Conservation (phyloP, 805 yeast genomes). For the Saccharomycopsis sp. region DNA sequence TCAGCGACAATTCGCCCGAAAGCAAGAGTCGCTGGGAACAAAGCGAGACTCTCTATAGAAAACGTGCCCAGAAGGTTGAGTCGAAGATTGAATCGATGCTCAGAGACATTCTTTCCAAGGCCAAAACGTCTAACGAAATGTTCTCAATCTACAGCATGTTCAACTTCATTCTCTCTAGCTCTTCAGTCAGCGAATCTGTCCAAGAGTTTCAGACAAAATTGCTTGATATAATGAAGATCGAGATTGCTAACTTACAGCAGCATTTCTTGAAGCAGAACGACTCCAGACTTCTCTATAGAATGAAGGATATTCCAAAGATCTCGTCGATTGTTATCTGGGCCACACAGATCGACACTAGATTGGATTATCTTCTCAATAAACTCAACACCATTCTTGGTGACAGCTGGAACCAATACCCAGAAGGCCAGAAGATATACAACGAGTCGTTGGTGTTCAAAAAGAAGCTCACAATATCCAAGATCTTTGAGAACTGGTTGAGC, state of each 20-base stretch:
- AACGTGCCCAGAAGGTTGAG: constrained; percentile 41
- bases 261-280: constrained; percentile 33
- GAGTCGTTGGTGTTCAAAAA: constrained; percentile 42
- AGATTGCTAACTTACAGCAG: constrained; percentile 37
- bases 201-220: constrained; percentile 53
- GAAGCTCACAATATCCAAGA: constrained; percentile 37
- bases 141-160: constrained; percentile 45
- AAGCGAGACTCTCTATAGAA: constrained; percentile 37
- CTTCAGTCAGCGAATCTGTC: constrained; percentile 50
- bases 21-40: constrained; percentile 36
- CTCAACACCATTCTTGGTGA: constrained; percentile 49
- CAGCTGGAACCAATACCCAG: constrained; percentile 57
- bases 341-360: constrained; percentile 40
- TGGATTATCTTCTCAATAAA: constrained; percentile 36
- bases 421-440: constrained; percentile 55
- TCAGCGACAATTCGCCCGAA: constrained; percentile 33
- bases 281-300: constrained; percentile 30
- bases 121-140: constrained; percentile 42
- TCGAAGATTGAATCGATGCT: constrained; percentile 36
- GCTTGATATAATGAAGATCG: constrained; percentile 41
- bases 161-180: constrained; percentile 43
- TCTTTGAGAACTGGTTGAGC: constrained; percentile 46
- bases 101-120: constrained; percentile 32
- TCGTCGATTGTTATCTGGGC: constrained; percentile 47
- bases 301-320: constrained; percentile 42